These are phyloP conservation scores for Scedosporium dehoogii DNA, from an alignment of 2,329 filamentous ascomycete genomes.

Conservation along the genomic window DNA sequence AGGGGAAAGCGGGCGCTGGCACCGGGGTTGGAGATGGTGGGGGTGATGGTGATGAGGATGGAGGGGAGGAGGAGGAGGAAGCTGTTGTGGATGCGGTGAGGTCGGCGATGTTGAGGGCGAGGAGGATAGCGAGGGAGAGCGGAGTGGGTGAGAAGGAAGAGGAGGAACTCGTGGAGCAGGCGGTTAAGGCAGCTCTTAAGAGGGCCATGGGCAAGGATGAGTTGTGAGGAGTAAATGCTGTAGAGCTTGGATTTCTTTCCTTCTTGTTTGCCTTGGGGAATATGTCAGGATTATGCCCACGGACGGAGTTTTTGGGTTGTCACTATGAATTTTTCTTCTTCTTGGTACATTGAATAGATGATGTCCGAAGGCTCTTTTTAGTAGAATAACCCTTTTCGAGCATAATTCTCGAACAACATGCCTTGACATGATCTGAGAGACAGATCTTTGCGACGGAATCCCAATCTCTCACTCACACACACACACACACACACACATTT, in stretches of 20 bases:
- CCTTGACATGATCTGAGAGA: no score
- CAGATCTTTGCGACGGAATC: no score
- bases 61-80: background rate
- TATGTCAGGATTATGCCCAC: background rate
- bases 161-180: constrained; percentile 2
- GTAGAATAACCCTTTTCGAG: no score
- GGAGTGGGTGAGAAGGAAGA: background rate
- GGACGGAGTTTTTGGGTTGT: background rate
- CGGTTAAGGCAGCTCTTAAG: background rate
- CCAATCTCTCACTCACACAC: no score
- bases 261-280: no score
- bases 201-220: background rate
- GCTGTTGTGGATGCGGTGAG: constrained; percentile 1
- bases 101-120: constrained; percentile 1
- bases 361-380: no score
- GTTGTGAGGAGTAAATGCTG: background rate
- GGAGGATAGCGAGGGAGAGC: background rate
- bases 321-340: background rate
- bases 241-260: background rate
- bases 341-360: no score
- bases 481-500: no score
- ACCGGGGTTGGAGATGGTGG: background rate
- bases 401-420: no score
- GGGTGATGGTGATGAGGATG: background rate
- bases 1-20: background rate